Conservation (phyloP, 2,329 filamentous ascomycete species). For the Penicillium hordei region DNA sequence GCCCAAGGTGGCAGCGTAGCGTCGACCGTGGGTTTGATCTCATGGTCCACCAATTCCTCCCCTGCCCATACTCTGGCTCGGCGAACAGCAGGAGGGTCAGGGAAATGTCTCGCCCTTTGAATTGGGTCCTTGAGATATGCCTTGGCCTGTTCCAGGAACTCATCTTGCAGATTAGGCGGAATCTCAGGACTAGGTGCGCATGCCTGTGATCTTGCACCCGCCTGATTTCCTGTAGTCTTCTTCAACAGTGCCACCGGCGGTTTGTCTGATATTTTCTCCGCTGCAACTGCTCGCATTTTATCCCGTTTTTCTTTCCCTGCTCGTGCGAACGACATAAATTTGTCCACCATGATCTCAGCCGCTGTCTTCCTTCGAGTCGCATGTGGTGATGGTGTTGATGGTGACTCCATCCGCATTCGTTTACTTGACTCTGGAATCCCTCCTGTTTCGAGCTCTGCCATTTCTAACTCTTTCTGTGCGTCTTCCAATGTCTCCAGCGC, state of each 20-base stretch:
- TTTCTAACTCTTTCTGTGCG: background rate
- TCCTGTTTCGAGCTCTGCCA: background rate
- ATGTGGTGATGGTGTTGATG: background rate
- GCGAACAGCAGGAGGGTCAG: slow-evolving; percentile 5
- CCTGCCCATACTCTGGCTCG: slow-evolving; percentile 6
- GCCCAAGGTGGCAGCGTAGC: background rate
- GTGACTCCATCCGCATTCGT: background rate
- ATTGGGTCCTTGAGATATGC: background rate
- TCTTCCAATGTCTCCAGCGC: background rate
- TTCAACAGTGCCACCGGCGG: background rate
- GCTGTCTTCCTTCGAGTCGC: background rate
- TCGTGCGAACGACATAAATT: background rate
- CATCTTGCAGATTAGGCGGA: background rate
- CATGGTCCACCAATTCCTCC: slow-evolving; percentile 1
- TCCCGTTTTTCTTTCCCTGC: background rate
- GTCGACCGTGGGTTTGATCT: background rate
- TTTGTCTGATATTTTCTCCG: background rate
- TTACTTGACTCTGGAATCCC: background rate
- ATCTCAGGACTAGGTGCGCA: background rate
- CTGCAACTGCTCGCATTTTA: background rate
- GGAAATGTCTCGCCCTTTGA: background rate
- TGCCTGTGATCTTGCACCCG: background rate
- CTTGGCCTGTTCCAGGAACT: background rate
- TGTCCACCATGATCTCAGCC: background rate
- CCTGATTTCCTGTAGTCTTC: background rate